Base-by-base conservation (phyloP, 192 early-diverging fungal species). In the Bifiguratus adelaidae region DNA sequence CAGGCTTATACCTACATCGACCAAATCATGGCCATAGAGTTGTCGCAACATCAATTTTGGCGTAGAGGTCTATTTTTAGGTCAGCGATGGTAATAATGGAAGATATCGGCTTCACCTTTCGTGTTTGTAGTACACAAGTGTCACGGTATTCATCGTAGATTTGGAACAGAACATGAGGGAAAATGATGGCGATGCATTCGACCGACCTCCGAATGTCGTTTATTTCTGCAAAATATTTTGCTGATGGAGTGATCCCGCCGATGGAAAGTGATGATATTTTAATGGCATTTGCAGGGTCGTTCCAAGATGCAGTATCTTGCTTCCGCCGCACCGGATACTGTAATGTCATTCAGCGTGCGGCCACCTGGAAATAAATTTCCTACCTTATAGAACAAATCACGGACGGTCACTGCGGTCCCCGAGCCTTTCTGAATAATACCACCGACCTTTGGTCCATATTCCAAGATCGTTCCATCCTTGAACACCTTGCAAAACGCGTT, bases 331-430 rank as follows among this genome's bases (percentile, higher is more conserved):
- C 75, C 12, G 80, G 80, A 36, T 68, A 70, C 78, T 82, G 27
- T 2, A 34, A 32, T 13, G 16, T 15, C 16, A 34, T 13, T 19
- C 21, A 6, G 9, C 27, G 16, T 18, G 35, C 27, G 15, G 36
- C 18, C 43, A 35, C 13, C 37, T 37, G 30, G 6, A 7, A 18
- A 4, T 32, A 20, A 20, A 11, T 23, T 11, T 30, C n/a, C 2
- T 65, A 84, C 82, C 48, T 73, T 83, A 54, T 75, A 80, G 34
- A 85, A 85, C 5, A 85, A 33, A 53, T 85, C 80, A 5, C 65
- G 58, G n/a, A 78, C 68, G 13, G 65, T 58, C 0, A 82, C 63
- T 4, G 69, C 78, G 2, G 83, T 81, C 13, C 83, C 83, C 21
- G 71, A 55, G n/a, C n/a, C n/a, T 22, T 55, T 55, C 40, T 41